phyloP scores from a whole-genome alignment of 2,329 filamentous ascomycete genomes.

The Phialophora expanda region DNA sequence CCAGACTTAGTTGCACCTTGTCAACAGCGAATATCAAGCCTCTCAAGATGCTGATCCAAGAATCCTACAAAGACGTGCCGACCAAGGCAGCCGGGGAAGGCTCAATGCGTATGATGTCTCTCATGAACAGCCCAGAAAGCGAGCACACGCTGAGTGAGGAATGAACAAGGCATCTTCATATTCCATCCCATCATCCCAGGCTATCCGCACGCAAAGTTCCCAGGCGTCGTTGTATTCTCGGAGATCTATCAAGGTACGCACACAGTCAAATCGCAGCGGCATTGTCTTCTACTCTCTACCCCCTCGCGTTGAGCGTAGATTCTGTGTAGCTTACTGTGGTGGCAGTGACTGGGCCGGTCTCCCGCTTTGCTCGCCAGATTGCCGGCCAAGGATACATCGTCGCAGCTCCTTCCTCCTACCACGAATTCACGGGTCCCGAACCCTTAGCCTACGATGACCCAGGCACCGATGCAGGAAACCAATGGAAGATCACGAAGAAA shows the following conservation, averaged over 20 bases:
- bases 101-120: slow-evolving; percentile 58
- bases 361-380: slow-evolving; percentile 88
- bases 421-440: slow-evolving; percentile 88
- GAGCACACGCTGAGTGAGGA: slow-evolving; percentile 25
- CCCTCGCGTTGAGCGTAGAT: neutral
- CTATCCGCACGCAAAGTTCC: slow-evolving; percentile 88
- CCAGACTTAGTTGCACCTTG: neutral
- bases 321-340: neutral
- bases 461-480: slow-evolving; percentile 86
- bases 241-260: slow-evolving; percentile 89
- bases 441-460: slow-evolving; percentile 82
- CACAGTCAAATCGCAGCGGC: slow-evolving; percentile 13
- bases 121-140: slow-evolving; percentile 1
- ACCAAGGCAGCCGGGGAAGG: slow-evolving; percentile 63
- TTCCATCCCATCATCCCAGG: slow-evolving; percentile 85
- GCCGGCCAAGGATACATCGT: slow-evolving; percentile 92
- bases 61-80: slow-evolving; percentile 63
- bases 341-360: slow-evolving; percentile 84
- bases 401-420: slow-evolving; percentile 86
- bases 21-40: neutral
- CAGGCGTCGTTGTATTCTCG: slow-evolving; percentile 84
- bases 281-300: neutral
- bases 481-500: slow-evolving; percentile 82
- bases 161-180: slow-evolving; percentile 74
- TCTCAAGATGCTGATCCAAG: slow-evolving; percentile 62